Evolutionary conservation across 2,329 filamentous ascomycete species (phyloP).

Genomic region (Colletotrichum abscissum): DNA sequence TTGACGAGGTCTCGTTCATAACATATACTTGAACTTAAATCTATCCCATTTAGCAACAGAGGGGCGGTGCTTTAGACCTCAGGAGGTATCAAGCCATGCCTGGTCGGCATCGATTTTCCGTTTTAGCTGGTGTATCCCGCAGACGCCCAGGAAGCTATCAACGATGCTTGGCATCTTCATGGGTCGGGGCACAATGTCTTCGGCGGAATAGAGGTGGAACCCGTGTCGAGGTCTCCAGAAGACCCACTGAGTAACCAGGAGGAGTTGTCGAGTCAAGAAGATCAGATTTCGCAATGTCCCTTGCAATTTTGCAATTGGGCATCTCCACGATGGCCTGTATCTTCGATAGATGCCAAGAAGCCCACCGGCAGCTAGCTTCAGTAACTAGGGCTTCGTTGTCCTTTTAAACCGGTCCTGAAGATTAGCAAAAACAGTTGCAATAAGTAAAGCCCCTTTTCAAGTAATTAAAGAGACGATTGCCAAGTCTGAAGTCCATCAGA

Average conservation of each 20-base stretch:
- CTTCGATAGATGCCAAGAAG: not conserved
- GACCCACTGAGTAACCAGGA: not conserved
- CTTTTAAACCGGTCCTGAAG: too few species aligned
- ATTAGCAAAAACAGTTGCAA: not conserved
- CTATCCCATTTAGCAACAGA: not conserved
- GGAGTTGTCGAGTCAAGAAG: not conserved
- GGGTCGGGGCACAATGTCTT: constrained; percentile 12
- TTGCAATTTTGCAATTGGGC: not conserved
- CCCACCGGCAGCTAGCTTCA: not conserved
- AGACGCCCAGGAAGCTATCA: not conserved
- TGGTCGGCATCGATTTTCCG: not conserved
- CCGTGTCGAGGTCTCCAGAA: not conserved
- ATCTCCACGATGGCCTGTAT: not conserved
- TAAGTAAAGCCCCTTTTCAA: not conserved
- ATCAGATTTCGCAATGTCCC: not conserved
- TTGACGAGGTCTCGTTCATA: constrained; percentile 13
- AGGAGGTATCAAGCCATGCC: not conserved
- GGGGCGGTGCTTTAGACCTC: not conserved
- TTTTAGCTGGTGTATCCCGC: not conserved
- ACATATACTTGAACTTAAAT: constrained; percentile 18
- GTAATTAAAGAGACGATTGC: not conserved
- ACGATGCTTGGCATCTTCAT: constrained; percentile 18
- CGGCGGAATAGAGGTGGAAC: constrained; percentile 5
- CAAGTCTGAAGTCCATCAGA: not conserved
- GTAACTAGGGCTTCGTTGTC: not conserved